A percentile compares a stretch with the other conserved stretches of the same genome.
These are phyloP conservation scores for Mycosphaerella sp. DNA, from an alignment of 2,329 filamentous ascomycete genomes.

Conservation along the genomic window DNA sequence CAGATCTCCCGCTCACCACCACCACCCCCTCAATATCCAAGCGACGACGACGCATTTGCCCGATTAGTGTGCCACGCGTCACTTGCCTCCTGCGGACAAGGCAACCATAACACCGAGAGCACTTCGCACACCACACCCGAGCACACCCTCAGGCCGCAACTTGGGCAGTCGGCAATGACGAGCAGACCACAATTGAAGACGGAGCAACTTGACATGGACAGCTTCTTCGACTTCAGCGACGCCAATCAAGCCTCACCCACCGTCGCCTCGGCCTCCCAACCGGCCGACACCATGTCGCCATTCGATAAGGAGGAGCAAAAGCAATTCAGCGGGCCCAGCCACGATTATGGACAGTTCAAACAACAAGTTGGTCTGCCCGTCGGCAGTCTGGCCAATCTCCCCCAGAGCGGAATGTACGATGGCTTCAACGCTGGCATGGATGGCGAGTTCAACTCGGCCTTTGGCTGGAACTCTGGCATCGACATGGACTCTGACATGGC, in stretches of 20 bases:
- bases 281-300: constrained; percentile 26
- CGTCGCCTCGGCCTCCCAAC: constrained; percentile 25
- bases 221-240: constrained; percentile 37
- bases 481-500: constrained; percentile 58
- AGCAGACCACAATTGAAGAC: constrained; percentile 30
- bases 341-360: constrained; percentile 91
- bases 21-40: not conserved
- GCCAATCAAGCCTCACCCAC: constrained; percentile 23
- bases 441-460: constrained; percentile 53
- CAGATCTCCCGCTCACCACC: no score
- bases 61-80: constrained; percentile 7
- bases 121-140: no score
- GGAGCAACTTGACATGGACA: constrained; percentile 36
- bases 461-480: constrained; percentile 51
- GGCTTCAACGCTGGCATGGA: constrained; percentile 53
- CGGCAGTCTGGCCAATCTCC: constrained; percentile 71
- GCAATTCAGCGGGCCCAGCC: constrained; percentile 57
- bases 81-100: not conserved
- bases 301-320: constrained; percentile 35
- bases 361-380: constrained; percentile 91
- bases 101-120: not conserved
- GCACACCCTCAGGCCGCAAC: not conserved
- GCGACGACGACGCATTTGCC: not conserved
- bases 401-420: constrained; percentile 54
- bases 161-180: constrained; percentile 17